Evolutionary conservation across 306 rosid genomes (phyloP).

Genomic region (Castanospermum australe): DNA sequence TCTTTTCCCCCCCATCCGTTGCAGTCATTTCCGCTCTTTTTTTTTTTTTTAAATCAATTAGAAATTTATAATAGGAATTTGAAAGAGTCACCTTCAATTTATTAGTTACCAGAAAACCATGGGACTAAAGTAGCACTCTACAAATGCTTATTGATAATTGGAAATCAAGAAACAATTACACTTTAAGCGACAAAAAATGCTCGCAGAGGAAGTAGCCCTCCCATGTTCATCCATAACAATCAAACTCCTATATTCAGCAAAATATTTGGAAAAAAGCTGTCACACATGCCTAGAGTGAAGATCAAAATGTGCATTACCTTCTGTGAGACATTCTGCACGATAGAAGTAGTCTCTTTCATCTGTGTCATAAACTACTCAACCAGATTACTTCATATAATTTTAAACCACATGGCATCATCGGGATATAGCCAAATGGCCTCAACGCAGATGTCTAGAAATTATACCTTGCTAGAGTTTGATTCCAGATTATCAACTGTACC

Average conservation of each 20-base stretch:
- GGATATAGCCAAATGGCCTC: background rate
- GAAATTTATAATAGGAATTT: background rate
- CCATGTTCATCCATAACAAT: slow-evolving; percentile 76
- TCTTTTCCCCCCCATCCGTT: too few relatives aligned
- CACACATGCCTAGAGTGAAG: background rate
- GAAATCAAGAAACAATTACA: slow-evolving; percentile 40
- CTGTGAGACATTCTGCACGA: slow-evolving; percentile 64
- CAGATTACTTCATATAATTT: background rate
- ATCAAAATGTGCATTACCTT: slow-evolving; percentile 31
- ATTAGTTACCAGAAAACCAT: background rate
- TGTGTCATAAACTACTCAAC: slow-evolving; percentile 72
- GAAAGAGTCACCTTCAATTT: background rate
- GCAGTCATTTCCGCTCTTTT: background rate
- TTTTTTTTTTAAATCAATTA: background rate
- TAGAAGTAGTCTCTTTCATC: slow-evolving; percentile 74
- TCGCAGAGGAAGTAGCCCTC: slow-evolving; percentile 77
- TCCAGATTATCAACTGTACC: slow-evolving; percentile 68
- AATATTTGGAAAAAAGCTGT: background rate
- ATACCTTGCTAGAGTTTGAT: slow-evolving; percentile 78
- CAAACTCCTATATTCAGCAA: slow-evolving; percentile 49
- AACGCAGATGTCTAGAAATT: background rate
- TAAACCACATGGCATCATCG: background rate
- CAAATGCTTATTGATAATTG: background rate
- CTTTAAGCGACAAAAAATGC: slow-evolving; percentile 57
- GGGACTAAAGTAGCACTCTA: background rate